Evolutionary conservation across 148 eudicot genomes (phyloP), one percentile per base, ranked within the genome.

Genomic region (Rheum nobile): DNA sequence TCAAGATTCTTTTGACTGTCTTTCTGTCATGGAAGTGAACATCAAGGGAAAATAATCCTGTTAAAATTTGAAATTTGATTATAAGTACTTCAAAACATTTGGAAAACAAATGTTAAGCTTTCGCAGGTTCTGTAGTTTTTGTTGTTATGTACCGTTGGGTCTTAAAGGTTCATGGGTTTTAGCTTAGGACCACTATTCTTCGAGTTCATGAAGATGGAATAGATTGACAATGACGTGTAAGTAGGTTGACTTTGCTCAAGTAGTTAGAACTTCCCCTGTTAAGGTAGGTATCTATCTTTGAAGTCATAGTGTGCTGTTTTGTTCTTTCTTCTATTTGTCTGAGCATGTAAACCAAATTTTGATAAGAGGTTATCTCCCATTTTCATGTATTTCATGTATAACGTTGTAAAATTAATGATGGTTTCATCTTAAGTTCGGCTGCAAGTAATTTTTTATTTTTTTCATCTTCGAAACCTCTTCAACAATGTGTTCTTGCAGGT

Each of bases 401-500:
- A 50, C 24, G 1, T n/a, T 19, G 21, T 50, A 50, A 17, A 50
- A 50, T 6, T 4, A 50, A 50, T 19, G 57, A 50, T 19, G 24
- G 24, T 0, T 21, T 22, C 28, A 6, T 21, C 13, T 54, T 8
- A 7, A 8, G 61, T 22, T 54, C 6, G 61, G 61, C 61, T 54
- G 61, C 61, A 54, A 54, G 12, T 10, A 54, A 21, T 22, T 22
- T 21, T 28, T 24, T 54, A 2, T 54, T 54, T 17, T 47, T 19
- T 16, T 47, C 21, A 47, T 54, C 21, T 54, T 0, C 19, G 29
- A 22, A 54, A 21, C 61, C 29, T 54, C 61, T 24, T 54, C 29
- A 21, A 21, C 28, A 22, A 48, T n/a, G 8, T 48, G 55, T 8
- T 48, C 22, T 32, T 85, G 79, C 96, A 95, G 97, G 83, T 95